Base-by-base conservation (phyloP, 345 rosid genomes). In the Corymbia maculata region DNA sequence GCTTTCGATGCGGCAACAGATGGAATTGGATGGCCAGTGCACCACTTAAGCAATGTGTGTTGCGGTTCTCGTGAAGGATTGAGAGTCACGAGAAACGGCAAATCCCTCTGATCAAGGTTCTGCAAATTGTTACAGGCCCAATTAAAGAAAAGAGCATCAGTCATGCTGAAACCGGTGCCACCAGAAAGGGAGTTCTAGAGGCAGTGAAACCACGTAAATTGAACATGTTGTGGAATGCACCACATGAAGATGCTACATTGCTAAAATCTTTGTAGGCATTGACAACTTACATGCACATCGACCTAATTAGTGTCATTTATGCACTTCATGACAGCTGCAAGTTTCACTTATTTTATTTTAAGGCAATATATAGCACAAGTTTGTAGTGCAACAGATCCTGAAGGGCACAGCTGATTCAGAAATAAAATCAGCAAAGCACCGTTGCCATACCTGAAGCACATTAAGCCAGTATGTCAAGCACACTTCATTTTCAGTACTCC, bases 381-480 rank as follows among this genome's bases (percentile, higher is more conserved):
- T 97, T 97, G 92, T 32, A 8, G 80, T 36, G 12, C 92, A 94
- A 49, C 10, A 10, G 87, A 86, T 85, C 75, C 55, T 21, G 49
- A 82, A 16, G 82, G 8, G 82, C 45, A 75, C 14, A 75, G 49
- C 8, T 8, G 13, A 9, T 9, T 75, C 82, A 75, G 49, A 75
- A 75, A 75, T 19, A 36, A 75, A 75, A 75, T 42, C 49, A 42
- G 82, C 82, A 19, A 75, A 75, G 82, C 82, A 3, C 49, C 87
- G 45, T 59, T 30, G n/a, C 49, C 92, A 70, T 87, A 96, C 99
- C 99, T 97, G 99, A 88, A 97, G 98, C 87, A 94, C 93, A 90
- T 97, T 94, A 87, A 97, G 98, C 99, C 99, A 97, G 92, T 96
- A 97, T 52, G 99, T 97, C 88, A 96, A 88, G 88, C 97, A 96